These are phyloP conservation scores for Ophiostoma himal-ulmi DNA, from an alignment of 2,329 filamentous ascomycete genomes.

Conservation along the genomic window DNA sequence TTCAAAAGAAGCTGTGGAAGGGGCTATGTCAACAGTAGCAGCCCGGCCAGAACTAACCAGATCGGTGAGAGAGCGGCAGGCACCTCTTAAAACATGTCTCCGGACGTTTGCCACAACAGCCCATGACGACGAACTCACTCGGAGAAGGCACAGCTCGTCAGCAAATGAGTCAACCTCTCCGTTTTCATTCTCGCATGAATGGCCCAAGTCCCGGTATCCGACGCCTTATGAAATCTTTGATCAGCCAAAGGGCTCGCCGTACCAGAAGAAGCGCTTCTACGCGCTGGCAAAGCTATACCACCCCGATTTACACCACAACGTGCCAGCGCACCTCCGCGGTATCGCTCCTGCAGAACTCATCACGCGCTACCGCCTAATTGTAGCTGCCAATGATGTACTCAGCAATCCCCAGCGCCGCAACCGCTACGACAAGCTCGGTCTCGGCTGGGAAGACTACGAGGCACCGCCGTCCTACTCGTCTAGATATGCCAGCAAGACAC, in stretches of 20 bases:
- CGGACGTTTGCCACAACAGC: slow-evolving; percentile 19
- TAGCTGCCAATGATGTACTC: slow-evolving; percentile 82
- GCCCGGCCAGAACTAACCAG: background rate
- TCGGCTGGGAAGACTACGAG: slow-evolving; percentile 62
- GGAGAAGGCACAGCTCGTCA: background rate
- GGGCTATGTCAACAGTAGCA: background rate
- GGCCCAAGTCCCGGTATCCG: slow-evolving; percentile 49
- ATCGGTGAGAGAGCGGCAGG: no score
- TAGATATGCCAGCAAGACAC: slow-evolving; percentile 42
- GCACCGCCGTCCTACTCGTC: background rate
- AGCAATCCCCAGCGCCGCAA: slow-evolving; percentile 71
- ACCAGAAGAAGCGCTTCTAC: slow-evolving; percentile 80
- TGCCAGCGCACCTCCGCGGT: slow-evolving; percentile 34
- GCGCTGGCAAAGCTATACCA: slow-evolving; percentile 94
- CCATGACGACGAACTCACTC: slow-evolving; percentile 13
- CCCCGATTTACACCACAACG: slow-evolving; percentile 59
- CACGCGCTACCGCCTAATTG: slow-evolving; percentile 85
- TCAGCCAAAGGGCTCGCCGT: slow-evolving; percentile 51
- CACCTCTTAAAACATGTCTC: no score
- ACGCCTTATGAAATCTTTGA: slow-evolving; percentile 90
- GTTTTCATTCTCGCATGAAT: slow-evolving; percentile 29
- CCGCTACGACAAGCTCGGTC: slow-evolving; percentile 75
- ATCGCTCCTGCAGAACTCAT: slow-evolving; percentile 59
- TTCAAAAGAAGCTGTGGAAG: background rate
- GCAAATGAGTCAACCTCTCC: background rate